phyloP scores from a whole-genome alignment of 208 protist species.

The Phytomonas sp. region DNA sequence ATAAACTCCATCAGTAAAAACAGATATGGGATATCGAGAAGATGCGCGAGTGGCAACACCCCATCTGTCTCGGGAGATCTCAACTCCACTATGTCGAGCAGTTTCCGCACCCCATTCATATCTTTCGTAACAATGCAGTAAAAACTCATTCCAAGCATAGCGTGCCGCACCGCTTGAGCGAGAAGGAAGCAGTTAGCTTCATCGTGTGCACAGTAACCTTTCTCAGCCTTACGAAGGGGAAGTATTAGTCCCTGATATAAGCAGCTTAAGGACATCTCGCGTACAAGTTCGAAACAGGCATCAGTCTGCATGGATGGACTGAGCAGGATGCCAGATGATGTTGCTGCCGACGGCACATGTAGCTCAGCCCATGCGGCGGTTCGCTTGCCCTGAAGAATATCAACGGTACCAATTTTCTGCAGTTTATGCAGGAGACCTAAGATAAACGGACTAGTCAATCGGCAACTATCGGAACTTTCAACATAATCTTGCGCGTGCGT shows the following conservation, averaged over 20 bases:
- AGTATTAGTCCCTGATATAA: neutral
- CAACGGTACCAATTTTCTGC: constrained; percentile 40
- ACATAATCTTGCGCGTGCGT: neutral
- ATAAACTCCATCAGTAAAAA: constrained; percentile 62
- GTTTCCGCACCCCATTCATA: constrained; percentile 14
- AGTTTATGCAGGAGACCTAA: constrained; percentile 43
- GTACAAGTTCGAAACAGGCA: neutral
- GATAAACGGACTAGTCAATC: constrained; percentile 21
- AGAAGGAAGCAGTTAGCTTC: constrained; percentile 20
- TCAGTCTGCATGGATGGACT: constrained; percentile 7
- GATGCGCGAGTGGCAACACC: neutral
- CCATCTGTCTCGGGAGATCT: neutral
- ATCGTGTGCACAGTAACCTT: constrained; percentile 3
- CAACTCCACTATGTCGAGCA: constrained; percentile 10
- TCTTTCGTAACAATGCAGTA: constrained; percentile 32
- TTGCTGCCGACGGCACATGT: constrained; percentile 33
- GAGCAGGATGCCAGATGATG: constrained; percentile 14
- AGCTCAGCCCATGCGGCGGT: constrained; percentile 63
- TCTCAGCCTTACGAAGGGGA: neutral
- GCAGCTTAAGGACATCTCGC: neutral
- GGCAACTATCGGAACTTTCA: neutral
- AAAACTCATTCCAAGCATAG: constrained; percentile 27
- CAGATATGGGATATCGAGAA: constrained; percentile 40
- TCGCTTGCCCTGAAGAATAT: constrained; percentile 48
- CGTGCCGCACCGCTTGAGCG: constrained; percentile 20